phyloP scores from a whole-genome alignment of 768 basidiomycete species.

The Tulasnella sp. region DNA sequence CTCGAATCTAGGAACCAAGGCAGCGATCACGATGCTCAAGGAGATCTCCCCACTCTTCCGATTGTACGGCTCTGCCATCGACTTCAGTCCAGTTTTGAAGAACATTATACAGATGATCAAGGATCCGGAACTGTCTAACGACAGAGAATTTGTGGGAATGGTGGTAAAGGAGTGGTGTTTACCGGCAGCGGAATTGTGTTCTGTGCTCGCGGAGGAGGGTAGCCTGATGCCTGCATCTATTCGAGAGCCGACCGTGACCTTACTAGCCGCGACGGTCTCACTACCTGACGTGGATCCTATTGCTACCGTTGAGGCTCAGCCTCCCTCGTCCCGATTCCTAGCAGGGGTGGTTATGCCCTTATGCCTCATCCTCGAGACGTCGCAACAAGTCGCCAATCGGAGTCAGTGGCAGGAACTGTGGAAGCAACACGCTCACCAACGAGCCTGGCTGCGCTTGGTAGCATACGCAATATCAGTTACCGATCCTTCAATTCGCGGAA shows the following conservation, averaged over 20 bases:
- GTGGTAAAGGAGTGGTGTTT: slow-evolving; percentile 27
- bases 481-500: background rate
- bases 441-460: slow-evolving; percentile 52
- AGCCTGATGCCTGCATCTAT: slow-evolving; percentile 32
- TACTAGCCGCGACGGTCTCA: slow-evolving; percentile 30
- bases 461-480: slow-evolving; percentile 39
- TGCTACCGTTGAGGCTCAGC: slow-evolving; percentile 42
- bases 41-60: slow-evolving; percentile 47
- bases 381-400: slow-evolving; percentile 33
- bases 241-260: slow-evolving; percentile 21
- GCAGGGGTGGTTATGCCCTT: slow-evolving; percentile 54
- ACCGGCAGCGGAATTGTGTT: slow-evolving; percentile 36
- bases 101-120: slow-evolving; percentile 39
- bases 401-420: slow-evolving; percentile 34
- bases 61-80: slow-evolving; percentile 36
- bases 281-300: slow-evolving; percentile 44
- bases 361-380: slow-evolving; percentile 40
- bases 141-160: slow-evolving; percentile 18
- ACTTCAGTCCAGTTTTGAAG: slow-evolving; percentile 49
- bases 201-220: slow-evolving; percentile 34
- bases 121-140: slow-evolving; percentile 36
- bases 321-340: slow-evolving; percentile 49
- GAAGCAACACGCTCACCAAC: slow-evolving; percentile 36
- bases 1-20: slow-evolving; percentile 31
- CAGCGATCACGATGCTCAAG: slow-evolving; percentile 39